Evolutionary conservation across 2,329 filamentous ascomycete species (phyloP).

Genomic region (Escovopsis sp.): DNA sequence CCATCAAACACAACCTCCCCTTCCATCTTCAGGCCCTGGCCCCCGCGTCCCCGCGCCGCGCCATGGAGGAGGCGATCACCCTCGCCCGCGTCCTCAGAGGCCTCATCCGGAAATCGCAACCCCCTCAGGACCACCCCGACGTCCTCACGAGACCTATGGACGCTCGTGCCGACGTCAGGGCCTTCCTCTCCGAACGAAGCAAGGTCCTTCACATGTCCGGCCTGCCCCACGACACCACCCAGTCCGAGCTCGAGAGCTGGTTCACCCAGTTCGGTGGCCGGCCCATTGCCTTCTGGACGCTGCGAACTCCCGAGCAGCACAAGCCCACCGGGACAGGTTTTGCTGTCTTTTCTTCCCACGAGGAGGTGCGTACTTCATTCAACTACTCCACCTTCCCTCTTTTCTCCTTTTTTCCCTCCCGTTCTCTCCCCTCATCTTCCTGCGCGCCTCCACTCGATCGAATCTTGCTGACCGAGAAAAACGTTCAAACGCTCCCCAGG

Average conservation of each 20-base stretch:
- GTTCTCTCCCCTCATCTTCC: no score
- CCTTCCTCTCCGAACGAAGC: slow-evolving; percentile 89
- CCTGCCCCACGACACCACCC: slow-evolving; percentile 91
- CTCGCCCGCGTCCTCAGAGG: slow-evolving; percentile 83
- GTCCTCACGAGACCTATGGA: slow-evolving; percentile 93
- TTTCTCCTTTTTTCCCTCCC: no score
- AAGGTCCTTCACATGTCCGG: slow-evolving; percentile 98
- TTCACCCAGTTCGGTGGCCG: slow-evolving; percentile 97
- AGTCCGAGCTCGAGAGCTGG: slow-evolving; percentile 98
- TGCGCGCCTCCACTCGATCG: no score
- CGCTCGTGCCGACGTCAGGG: slow-evolving; percentile 86
- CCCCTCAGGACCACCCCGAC: slow-evolving; percentile 82
- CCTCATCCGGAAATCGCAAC: slow-evolving; percentile 90
- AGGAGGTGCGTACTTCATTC: slow-evolving; percentile 59
- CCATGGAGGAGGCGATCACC: slow-evolving; percentile 95
- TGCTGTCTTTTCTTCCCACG: slow-evolving; percentile 95
- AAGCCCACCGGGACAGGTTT: slow-evolving; percentile 99
- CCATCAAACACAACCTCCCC: slow-evolving; percentile 96
- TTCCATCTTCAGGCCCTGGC: slow-evolving; percentile 95
- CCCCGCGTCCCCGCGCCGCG: slow-evolving; percentile 84
- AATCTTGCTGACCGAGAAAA: no score
- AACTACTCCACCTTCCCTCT: not conserved
- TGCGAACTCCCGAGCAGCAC: slow-evolving; percentile 94
- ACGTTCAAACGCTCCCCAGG: slow-evolving; percentile 44
- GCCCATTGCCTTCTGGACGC: slow-evolving; percentile 97